Percentiles rank a stretch among this genome's conserved stretches.
phyloP scores from a whole-genome alignment of 208 protist species.

The Crithidia fasciculata region DNA sequence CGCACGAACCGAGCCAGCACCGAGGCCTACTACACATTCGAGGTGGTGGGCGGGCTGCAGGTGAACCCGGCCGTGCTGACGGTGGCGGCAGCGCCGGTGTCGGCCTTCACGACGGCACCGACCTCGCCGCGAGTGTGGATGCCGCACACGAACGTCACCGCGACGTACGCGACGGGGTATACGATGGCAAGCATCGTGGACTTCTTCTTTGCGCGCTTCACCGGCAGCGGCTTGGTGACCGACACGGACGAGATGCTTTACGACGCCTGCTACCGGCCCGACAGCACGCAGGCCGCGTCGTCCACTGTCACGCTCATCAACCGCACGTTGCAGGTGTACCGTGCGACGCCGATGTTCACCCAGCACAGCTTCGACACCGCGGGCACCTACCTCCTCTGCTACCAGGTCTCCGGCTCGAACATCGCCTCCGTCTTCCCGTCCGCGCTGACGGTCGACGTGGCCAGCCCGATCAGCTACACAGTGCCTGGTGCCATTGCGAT shows the following conservation, averaged over 20 bases:
- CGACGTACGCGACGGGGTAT: slow-evolving; percentile 33
- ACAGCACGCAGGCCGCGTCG: slow-evolving; percentile 43
- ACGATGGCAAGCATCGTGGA: slow-evolving; percentile 37
- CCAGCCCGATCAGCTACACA: slow-evolving; percentile 81
- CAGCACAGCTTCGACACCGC: slow-evolving; percentile 55
- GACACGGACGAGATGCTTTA: slow-evolving; percentile 46
- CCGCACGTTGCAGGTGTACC: slow-evolving; percentile 65
- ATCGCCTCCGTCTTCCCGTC: slow-evolving; percentile 76
- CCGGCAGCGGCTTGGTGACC: slow-evolving; percentile 29
- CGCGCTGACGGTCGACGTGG: slow-evolving; percentile 45
- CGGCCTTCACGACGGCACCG: slow-evolving; percentile 56
- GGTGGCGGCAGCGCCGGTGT: slow-evolving; percentile 59
- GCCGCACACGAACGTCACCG: slow-evolving; percentile 52
- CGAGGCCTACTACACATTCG: slow-evolving; percentile 79
- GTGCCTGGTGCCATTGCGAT: slow-evolving; percentile 58
- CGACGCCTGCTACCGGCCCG: slow-evolving; percentile 79
- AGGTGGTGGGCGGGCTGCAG: slow-evolving; percentile 64
- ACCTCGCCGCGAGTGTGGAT: slow-evolving; percentile 63
- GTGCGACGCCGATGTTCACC: slow-evolving; percentile 38
- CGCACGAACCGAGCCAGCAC: slow-evolving; percentile 49
- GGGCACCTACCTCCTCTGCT: slow-evolving; percentile 78
- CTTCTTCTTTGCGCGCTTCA: slow-evolving; percentile 80
- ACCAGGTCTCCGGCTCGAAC: slow-evolving; percentile 51
- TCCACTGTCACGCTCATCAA: slow-evolving; percentile 56
- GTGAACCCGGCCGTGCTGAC: slow-evolving; percentile 41